Percentiles rank a stretch among this genome's conserved stretches.
phyloP scores from a whole-genome alignment of 2,329 filamentous ascomycete genomes.

The Apiospora malaysiana region DNA sequence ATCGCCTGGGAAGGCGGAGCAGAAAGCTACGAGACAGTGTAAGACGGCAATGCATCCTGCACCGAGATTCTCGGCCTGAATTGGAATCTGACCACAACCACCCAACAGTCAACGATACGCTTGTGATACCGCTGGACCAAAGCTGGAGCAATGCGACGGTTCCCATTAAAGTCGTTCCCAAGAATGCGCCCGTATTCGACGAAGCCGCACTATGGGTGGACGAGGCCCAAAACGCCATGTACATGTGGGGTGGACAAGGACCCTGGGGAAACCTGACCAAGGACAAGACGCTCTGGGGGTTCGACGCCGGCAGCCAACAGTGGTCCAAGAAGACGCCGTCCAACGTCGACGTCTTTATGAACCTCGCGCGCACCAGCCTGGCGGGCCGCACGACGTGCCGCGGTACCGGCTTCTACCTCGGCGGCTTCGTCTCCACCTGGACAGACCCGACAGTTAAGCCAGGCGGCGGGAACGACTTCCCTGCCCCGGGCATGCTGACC shows the following conservation, averaged over 20 bases:
- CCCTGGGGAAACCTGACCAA: conserved; percentile 22
- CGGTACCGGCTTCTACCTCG: conserved; percentile 20
- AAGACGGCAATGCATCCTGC: not conserved
- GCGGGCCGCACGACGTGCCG: conserved; percentile 20
- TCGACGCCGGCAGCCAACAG: not conserved
- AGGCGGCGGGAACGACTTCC: not conserved
- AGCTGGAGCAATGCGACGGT: conserved; percentile 24
- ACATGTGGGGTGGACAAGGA: conserved; percentile 22
- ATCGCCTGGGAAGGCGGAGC: conserved; percentile 17
- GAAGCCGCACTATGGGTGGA: conserved; percentile 22
- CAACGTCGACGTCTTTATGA: conserved; percentile 23
- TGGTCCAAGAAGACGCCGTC: conserved; percentile 18
- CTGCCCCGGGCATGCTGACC: conserved; percentile 23
- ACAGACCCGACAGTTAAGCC: conserved; percentile 16
- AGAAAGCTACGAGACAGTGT: conserved; percentile 18
- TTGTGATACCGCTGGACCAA: conserved; percentile 21
- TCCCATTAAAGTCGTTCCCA: conserved; percentile 19
- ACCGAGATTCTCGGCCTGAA: not conserved
- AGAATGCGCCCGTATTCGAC: conserved; percentile 22
- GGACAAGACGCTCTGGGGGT: conserved; percentile 20
- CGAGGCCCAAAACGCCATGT: conserved; percentile 12
- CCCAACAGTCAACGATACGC: conserved; percentile 24
- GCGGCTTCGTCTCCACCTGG: conserved; percentile 18
- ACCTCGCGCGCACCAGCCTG: conserved; percentile 12
- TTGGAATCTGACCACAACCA: not conserved